Evolutionary conservation across 495 filamentous ascomycete genomes (phyloP).

Genomic region (Thermochaetoides thermophila): DNA sequence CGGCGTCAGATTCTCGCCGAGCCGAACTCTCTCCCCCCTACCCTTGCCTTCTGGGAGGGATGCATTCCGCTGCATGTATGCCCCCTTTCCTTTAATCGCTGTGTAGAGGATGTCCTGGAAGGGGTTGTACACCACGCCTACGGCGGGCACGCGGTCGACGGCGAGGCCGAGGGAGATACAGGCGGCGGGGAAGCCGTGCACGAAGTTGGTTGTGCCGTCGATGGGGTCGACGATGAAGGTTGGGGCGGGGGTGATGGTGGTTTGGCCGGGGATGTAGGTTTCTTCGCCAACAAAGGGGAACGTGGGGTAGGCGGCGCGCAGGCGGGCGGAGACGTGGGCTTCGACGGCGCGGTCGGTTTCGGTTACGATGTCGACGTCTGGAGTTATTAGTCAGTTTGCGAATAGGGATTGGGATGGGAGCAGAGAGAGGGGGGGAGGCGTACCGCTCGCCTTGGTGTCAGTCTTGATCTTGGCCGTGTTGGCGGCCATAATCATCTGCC

Average conservation of each 20-base stretch:
- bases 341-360: constrained; percentile 79
- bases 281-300: constrained; percentile 75
- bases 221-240: constrained; percentile 87
- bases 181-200: constrained; percentile 66
- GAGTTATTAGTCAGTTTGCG: constrained; percentile 3
- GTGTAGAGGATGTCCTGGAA: constrained; percentile 53
- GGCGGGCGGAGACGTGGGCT: constrained; percentile 49
- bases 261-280: constrained; percentile 55
- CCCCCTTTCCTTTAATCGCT: constrained; percentile 53
- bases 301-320: constrained; percentile 48
- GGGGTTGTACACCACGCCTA: constrained; percentile 81
- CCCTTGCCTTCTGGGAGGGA: constrained; percentile 15
- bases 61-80: constrained; percentile 37
- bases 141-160: constrained; percentile 42
- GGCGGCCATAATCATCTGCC: constrained; percentile 65
- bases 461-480: constrained; percentile 47
- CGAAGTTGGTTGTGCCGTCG: constrained; percentile 81
- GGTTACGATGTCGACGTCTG: constrained; percentile 73
- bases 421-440: not conserved
- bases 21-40: constrained; percentile 11
- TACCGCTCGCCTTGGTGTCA: constrained; percentile 79
- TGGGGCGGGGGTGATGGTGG: constrained; percentile 46
- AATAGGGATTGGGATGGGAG: constrained; percentile 3
- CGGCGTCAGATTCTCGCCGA: constrained; percentile 37
- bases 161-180: constrained; percentile 73